Evolutionary conservation across 345 rosid genomes (phyloP), one percentile per base, ranked within the genome.

Genomic region (Abelmoschus esculentus): DNA sequence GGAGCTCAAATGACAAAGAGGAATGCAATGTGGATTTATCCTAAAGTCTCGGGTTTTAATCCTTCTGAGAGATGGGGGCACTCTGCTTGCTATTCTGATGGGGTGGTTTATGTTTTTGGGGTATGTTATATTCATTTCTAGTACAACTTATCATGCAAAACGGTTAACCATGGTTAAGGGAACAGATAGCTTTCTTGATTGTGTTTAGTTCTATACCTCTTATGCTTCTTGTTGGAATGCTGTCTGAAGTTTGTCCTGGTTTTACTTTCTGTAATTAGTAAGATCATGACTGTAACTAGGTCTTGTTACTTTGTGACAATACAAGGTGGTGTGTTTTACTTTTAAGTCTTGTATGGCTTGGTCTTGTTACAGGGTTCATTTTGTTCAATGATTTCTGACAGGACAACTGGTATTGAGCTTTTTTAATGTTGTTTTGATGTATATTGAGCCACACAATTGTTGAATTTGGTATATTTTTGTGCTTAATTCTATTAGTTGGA

Each of bases 1-100:
- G 86, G 75, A 54, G 75, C n/a, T 60, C 83, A 80, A 75, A 55
- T 55, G 72, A 73, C 80, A 40, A 82, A 9, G 83, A 82, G 78
- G 81, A 74, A 78, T 73, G 83, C 91, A 77, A 89, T 84, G 92
- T 89, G 96, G 96, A 61, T 86, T 38, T 84, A 85, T 70, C 92
- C 96, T 8, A 83, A 79, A 70, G 78, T 84, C 29, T 44, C 49
- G 14, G 92, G 92, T 53, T 83, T 81, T 65, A 83, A 72, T 69
- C 92, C 96, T 78, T 78, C 87, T 62, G 85, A 85, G 79, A 83
- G 92, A 85, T 89, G 96, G 96, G 96, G 96, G 5, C 96, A 89
- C 67, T 84, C 92, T 73, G 83, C 96, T 73, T 87, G 96, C 71
- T 84, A 61, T 62, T 85, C 89, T 72, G 69, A 79, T 69, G 96